A percentile compares a stretch with the other conserved stretches of the same genome.
Evolutionary conservation across 768 basidiomycete species (phyloP).

Genomic region (Pleurotus pulmonarius): DNA sequence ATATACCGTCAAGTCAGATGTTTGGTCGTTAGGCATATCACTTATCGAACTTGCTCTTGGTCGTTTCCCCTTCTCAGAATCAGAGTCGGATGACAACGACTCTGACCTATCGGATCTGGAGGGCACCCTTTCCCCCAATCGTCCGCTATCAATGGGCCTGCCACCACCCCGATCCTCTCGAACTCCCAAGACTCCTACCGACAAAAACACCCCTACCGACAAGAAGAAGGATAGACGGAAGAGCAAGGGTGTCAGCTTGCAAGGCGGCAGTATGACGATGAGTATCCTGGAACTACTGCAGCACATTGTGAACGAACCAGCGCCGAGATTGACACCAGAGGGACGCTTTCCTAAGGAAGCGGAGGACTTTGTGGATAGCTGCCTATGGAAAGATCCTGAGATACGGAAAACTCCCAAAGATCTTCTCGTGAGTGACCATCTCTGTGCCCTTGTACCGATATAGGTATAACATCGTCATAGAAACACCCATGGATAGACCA

Average conservation of each 20-base stretch:
- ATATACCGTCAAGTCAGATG: conserved; percentile 98
- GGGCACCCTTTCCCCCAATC: conserved; percentile 71
- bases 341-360: conserved; percentile 68
- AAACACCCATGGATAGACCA: conserved; percentile 73
- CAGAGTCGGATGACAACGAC: conserved; percentile 55
- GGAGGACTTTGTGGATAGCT: conserved; percentile 85
- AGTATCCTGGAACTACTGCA: conserved; percentile 94
- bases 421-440: conserved; percentile 54
- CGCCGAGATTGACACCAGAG: conserved; percentile 78
- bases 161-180: conserved; percentile 22
- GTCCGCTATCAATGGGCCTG: conserved; percentile 46
- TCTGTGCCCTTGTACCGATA: neutral
- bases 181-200: conserved; percentile 20
- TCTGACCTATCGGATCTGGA: conserved; percentile 80
- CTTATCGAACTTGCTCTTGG: conserved; percentile 96
- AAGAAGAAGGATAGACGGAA: conserved; percentile 84
- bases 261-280: conserved; percentile 97
- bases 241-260: conserved; percentile 88
- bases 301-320: conserved; percentile 98
- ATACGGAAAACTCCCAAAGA: conserved; percentile 84
- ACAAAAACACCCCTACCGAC: conserved; percentile 36
- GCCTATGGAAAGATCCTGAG: conserved; percentile 88
- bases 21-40: conserved; percentile 97
- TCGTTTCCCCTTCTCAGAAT: conserved; percentile 94
- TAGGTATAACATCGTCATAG: conserved; percentile 30